Conservation (phyloP, 2,329 filamentous ascomycete species). For the Pseudogymnoascus sp. region DNA sequence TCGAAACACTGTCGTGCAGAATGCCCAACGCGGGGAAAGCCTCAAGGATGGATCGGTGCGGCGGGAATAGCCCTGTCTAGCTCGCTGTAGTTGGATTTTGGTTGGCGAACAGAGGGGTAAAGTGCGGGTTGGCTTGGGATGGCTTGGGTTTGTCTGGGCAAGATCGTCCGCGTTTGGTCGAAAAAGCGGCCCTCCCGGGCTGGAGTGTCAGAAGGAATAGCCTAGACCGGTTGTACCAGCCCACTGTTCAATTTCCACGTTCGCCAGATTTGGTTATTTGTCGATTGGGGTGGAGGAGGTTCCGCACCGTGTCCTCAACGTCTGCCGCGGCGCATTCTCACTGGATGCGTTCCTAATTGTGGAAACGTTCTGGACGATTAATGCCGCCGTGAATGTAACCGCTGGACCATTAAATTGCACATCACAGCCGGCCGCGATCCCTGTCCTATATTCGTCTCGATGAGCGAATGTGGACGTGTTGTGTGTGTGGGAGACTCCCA, state of each 20-base stretch:
- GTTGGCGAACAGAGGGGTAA: conserved; percentile 1
- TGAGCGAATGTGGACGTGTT: background rate
- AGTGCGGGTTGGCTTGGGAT: background rate
- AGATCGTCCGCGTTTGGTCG: background rate
- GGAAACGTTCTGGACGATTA: background rate
- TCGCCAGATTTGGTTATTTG: background rate
- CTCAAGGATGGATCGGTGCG: background rate
- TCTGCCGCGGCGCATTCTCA: background rate
- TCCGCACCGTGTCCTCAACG: background rate
- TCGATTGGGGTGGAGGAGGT: too few species aligned
- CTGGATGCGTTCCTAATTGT: background rate
- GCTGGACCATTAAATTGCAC: background rate
- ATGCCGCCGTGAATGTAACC: background rate
- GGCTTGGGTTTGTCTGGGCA: background rate
- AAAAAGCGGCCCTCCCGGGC: background rate
- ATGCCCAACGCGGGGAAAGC: background rate
- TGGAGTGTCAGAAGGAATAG: conserved; percentile 5
- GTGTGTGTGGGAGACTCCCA: background rate
- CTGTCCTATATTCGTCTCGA: background rate
- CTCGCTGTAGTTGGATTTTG: background rate
- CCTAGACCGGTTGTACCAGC: background rate
- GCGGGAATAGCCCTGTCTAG: conserved; percentile 3
- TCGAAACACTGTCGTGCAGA: background rate
- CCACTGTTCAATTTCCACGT: background rate
- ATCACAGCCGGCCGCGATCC: background rate